Percentiles rank a stretch among this genome's conserved stretches.
These are phyloP conservation scores for Candida pseudocylindracea DNA, from an alignment of 1,139 yeast species.

Conservation along the genomic window DNA sequence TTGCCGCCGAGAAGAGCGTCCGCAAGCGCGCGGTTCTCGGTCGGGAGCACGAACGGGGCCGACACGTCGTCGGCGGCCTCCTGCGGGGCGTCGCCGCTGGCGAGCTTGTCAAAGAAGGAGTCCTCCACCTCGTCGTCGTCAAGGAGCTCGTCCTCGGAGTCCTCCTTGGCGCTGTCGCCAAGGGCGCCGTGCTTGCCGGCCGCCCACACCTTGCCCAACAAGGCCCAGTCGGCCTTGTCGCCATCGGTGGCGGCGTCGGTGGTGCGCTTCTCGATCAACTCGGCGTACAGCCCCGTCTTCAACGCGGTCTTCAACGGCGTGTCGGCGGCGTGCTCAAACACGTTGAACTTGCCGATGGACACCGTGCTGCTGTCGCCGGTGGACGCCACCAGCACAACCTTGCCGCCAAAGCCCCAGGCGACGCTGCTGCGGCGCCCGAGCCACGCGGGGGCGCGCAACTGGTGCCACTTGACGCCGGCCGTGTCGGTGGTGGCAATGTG, in stretches of 20 bases:
- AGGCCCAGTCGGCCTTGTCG: conserved; percentile 57
- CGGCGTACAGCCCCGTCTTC: conserved; percentile 25
- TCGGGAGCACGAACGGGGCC: conserved; percentile 19
- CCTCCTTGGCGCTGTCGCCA: background rate
- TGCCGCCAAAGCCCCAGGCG: conserved; percentile 87
- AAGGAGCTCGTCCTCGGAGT: conserved; percentile 4
- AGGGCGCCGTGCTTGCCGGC: conserved; percentile 23
- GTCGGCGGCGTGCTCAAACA: conserved; percentile 8
- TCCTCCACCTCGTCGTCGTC: conserved; percentile 18
- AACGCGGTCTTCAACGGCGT: conserved; percentile 24
- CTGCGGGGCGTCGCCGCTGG: conserved; percentile 5
- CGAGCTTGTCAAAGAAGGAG: conserved; percentile 23
- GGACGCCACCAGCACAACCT: conserved; percentile 36
- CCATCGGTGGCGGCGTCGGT: conserved; percentile 15
- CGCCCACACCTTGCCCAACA: conserved; percentile 32
- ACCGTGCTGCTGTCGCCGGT: conserved; percentile 22
- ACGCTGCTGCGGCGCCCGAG: conserved; percentile 55
- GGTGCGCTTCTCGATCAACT: conserved; percentile 30
- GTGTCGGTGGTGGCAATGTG: conserved; percentile 51
- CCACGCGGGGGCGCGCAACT: conserved; percentile 72
- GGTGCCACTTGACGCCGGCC: conserved; percentile 29
- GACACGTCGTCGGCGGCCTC: conserved; percentile 13
- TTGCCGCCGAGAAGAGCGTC: conserved; percentile 42
- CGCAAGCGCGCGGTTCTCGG: conserved; percentile 22
- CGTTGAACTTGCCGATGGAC: conserved; percentile 20